Percentiles rank a stretch among this genome's conserved stretches.
Evolutionary conservation across 805 yeast species (phyloP).

Genomic region (Kuraishia ogatae): DNA sequence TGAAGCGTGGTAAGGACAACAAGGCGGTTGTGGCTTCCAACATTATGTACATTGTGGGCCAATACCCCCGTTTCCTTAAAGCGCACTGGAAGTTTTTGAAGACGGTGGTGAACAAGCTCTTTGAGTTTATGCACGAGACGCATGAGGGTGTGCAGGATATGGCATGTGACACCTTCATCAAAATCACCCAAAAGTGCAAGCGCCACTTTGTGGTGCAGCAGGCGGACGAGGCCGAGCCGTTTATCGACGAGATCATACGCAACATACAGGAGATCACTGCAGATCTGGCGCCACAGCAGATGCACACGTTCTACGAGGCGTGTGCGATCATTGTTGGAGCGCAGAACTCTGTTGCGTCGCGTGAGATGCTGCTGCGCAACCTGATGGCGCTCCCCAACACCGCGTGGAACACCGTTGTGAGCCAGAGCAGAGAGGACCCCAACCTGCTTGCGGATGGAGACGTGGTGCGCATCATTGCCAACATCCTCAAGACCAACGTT

Average conservation of each 20-base stretch:
- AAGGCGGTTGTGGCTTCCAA: constrained; percentile 99
- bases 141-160: constrained; percentile 99
- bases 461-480: constrained; percentile 86
- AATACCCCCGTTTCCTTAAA: constrained; percentile 92
- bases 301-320: constrained; percentile 95
- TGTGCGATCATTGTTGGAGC: constrained; percentile 92
- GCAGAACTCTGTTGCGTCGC: constrained; percentile 58
- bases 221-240: constrained; percentile 79
- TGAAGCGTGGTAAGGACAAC: constrained; percentile 95
- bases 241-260: constrained; percentile 80
- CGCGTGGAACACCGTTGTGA: constrained; percentile 89
- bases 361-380: constrained; percentile 65
- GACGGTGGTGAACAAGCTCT: constrained; percentile 90
- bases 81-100: constrained; percentile 98
- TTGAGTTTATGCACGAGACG: constrained; percentile 99
- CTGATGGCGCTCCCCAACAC: constrained; percentile 87
- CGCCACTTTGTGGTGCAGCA: constrained; percentile 89
- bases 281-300: constrained; percentile 94
- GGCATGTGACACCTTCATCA: constrained; percentile 99
- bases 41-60: constrained; percentile 99
- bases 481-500: constrained; percentile 90
- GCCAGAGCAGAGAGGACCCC: constrained; percentile 80
- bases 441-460: constrained; percentile 66
- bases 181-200: constrained; percentile 91
- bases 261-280: constrained; percentile 80